Percentiles rank a stretch among this genome's conserved stretches.
phyloP scores from a whole-genome alignment of 176 grass and related monocot genomes.

The Ananas comosus region DNA sequence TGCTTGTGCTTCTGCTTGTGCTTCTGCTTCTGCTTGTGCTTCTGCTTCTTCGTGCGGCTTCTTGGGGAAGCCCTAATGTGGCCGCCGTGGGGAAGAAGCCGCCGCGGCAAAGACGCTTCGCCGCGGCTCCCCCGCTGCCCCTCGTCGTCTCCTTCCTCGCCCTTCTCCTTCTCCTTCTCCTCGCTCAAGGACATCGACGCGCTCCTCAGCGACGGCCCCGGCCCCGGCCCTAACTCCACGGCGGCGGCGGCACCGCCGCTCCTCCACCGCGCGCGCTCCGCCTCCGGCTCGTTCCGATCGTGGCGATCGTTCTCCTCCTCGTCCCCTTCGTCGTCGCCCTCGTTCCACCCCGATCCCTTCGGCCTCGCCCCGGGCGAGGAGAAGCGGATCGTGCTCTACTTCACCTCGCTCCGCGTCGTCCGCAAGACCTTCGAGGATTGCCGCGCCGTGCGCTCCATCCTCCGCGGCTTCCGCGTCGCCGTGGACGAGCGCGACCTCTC shows the following conservation, averaged over 20 bases:
- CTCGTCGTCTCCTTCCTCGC: background rate
- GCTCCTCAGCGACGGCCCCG: slow-evolving; percentile 13
- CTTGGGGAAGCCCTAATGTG: slow-evolving; percentile 17
- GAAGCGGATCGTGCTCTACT: slow-evolving; percentile 70
- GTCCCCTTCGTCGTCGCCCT: background rate
- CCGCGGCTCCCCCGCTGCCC: background rate
- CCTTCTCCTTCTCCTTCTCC: slow-evolving; percentile 13
- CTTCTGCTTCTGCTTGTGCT: no score
- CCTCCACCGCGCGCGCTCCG: slow-evolving; percentile 18
- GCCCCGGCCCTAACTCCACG: background rate
- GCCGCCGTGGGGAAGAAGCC: slow-evolving; percentile 15
- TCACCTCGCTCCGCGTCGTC: slow-evolving; percentile 75
- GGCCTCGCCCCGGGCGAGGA: slow-evolving; percentile 9
- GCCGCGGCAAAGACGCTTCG: background rate
- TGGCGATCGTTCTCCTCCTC: background rate
- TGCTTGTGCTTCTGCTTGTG: no score
- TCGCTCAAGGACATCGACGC: slow-evolving; percentile 25
- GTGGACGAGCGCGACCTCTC: slow-evolving; percentile 89
- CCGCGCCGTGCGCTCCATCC: slow-evolving; percentile 45
- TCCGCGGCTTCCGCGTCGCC: slow-evolving; percentile 58
- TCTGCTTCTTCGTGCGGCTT: no score
- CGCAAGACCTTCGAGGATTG: slow-evolving; percentile 67
- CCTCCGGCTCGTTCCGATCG: slow-evolving; percentile 1
- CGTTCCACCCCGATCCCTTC: slow-evolving; percentile 1
- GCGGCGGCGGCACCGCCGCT: background rate